Percentiles rank a stretch among this genome's conserved stretches.
These are phyloP conservation scores for Rhamnella rubrinervis DNA, from an alignment of 331 rosid species.

Conservation along the genomic window DNA sequence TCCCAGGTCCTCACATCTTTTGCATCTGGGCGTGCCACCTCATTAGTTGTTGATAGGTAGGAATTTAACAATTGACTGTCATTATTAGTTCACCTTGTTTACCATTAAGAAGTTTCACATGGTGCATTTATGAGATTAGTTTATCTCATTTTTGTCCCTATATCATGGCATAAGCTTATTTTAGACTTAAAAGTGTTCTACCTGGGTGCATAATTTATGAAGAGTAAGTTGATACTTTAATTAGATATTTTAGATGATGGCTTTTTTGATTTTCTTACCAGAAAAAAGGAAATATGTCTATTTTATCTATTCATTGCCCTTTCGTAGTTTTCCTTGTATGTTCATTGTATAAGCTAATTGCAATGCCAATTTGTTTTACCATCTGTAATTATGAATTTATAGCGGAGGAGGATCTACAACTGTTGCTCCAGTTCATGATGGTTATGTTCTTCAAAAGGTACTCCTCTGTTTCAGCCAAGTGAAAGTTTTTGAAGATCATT, in stretches of 20 bases:
- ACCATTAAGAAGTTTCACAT: too few relatives aligned
- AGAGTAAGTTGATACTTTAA: background rate
- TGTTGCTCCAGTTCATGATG: constrained; percentile 97
- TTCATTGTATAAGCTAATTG: constrained; percentile 4
- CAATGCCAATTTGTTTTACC: constrained; percentile 32
- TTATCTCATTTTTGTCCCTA: background rate
- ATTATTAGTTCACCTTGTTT: constrained; percentile 7
- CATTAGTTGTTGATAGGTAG: constrained; percentile 96
- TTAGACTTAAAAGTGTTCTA: background rate
- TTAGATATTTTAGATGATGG: too few relatives aligned
- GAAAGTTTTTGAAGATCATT: background rate
- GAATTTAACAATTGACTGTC: constrained; percentile 11
- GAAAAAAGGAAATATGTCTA: too few relatives aligned
- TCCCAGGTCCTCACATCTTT: constrained; percentile 92
- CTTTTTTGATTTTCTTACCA: too few relatives aligned
- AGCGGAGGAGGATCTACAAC: constrained; percentile 99
- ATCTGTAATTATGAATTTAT: constrained; percentile 20
- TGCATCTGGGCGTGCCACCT: constrained; percentile 99
- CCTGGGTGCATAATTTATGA: background rate
- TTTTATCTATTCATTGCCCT: too few relatives aligned
- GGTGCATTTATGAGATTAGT: background rate
- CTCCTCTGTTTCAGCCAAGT: constrained; percentile 15
- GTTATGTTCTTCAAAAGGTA: constrained; percentile 98
- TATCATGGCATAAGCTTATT: background rate
- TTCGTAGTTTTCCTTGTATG: background rate